Percentiles rank a stretch among this genome's conserved stretches.
These are phyloP conservation scores for Botryobasidium botryosum DNA, from an alignment of 768 basidiomycete species.

Conservation along the genomic window DNA sequence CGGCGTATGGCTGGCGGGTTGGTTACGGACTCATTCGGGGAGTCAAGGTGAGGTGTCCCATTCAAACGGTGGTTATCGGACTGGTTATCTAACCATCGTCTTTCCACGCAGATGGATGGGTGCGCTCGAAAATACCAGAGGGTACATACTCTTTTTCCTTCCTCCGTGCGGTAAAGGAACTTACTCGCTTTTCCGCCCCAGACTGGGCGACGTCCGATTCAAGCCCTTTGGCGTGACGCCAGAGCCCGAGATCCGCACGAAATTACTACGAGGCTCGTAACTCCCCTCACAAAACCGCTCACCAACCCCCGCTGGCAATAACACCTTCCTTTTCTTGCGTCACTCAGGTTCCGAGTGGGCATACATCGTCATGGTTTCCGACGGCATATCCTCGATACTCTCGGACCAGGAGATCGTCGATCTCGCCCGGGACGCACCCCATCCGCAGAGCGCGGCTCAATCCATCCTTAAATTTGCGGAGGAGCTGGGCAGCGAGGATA, in stretches of 20 bases:
- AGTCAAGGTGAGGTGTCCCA: constrained; percentile 46
- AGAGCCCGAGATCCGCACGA: constrained; percentile 73
- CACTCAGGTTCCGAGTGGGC: constrained; percentile 68
- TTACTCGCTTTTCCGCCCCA: constrained; percentile 17
- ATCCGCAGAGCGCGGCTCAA: constrained; percentile 68
- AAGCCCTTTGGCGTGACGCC: constrained; percentile 85
- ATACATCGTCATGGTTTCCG: constrained; percentile 77
- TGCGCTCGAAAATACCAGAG: constrained; percentile 77
- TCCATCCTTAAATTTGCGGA: constrained; percentile 74
- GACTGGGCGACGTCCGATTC: constrained; percentile 77
- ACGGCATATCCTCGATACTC: constrained; percentile 79
- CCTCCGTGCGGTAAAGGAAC: not conserved
- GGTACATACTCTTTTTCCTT: constrained; percentile 28
- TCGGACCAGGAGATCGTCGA: constrained; percentile 94
- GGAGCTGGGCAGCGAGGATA: constrained; percentile 78
- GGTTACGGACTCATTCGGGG: constrained; percentile 89
- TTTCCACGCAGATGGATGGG: constrained; percentile 68
- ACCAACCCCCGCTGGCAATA: too few species aligned
- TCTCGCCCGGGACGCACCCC: constrained; percentile 50
- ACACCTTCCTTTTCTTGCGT: constrained; percentile 1
- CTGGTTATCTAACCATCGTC: not conserved
- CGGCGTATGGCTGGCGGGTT: constrained; percentile 76
- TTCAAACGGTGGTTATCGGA: too few species aligned
- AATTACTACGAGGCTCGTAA: too few species aligned
- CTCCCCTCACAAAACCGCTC: too few species aligned